Conservation (phyloP, 805 yeast genomes). For the Peterozyma toletana region DNA sequence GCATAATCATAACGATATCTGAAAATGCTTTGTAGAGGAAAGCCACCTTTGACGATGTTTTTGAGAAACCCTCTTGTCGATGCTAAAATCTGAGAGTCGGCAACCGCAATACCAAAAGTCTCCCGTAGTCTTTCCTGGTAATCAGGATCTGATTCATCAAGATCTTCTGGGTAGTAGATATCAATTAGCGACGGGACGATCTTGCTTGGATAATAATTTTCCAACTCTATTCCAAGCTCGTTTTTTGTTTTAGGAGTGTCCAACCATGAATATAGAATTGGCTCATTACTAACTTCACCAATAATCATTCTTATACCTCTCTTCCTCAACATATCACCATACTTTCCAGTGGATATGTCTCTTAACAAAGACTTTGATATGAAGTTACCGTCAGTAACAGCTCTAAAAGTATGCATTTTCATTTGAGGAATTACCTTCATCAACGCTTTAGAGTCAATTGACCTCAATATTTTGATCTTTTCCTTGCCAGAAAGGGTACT, state of each 20-base stretch:
- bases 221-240: constrained; percentile 23
- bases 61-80: constrained; percentile 28
- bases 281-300: constrained; percentile 29
- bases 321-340: constrained; percentile 16
- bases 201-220: constrained; percentile 28
- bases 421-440: constrained; percentile 20
- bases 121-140: constrained; percentile 15
- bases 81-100: constrained; percentile 31
- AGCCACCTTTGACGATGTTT: constrained; percentile 19
- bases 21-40: constrained; percentile 19
- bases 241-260: constrained; percentile 23
- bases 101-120: constrained; percentile 25
- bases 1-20: constrained; percentile 25
- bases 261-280: constrained; percentile 21
- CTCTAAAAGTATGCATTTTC: constrained; percentile 28
- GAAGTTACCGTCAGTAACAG: constrained; percentile 31
- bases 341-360: constrained; percentile 24
- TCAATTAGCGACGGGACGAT: constrained; percentile 16
- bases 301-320: constrained; percentile 18
- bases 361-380: constrained; percentile 21
- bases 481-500: constrained; percentile 6
- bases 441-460: constrained; percentile 9
- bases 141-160: constrained; percentile 12
- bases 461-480: constrained; percentile 13
- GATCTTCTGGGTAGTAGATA: constrained; percentile 10